Conservation (phyloP, 768 basidiomycete species). For the Terana coerulea region DNA sequence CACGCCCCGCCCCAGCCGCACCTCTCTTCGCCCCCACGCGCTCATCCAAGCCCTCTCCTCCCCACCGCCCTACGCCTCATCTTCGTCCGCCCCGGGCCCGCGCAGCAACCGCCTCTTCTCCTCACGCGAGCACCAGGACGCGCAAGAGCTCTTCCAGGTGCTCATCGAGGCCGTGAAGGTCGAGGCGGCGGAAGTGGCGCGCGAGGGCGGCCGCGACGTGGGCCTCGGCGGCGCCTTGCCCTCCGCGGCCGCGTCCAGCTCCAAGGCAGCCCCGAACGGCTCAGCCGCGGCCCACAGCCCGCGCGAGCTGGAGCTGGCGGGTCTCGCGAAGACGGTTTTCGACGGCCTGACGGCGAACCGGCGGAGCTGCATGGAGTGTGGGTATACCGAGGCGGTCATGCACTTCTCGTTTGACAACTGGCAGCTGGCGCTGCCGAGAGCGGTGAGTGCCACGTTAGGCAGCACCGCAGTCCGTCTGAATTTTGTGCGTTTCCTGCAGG, state of each 20-base stretch:
- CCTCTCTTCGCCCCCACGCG: slow-evolving; percentile 65
- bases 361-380: slow-evolving; percentile 83
- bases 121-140: slow-evolving; percentile 95
- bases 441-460: slow-evolving; percentile 39
- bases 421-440: slow-evolving; percentile 71
- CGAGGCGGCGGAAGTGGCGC: slow-evolving; percentile 71
- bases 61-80: not conserved
- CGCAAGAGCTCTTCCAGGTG: slow-evolving; percentile 96
- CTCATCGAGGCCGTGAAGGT: slow-evolving; percentile 86
- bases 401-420: slow-evolving; percentile 86
- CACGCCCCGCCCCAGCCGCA: slow-evolving; percentile 50
- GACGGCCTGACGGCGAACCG: slow-evolving; percentile 90
- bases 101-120: slow-evolving; percentile 68
- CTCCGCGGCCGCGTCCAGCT: not conserved
- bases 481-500: slow-evolving; percentile 11
- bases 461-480: not conserved
- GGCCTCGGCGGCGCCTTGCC: slow-evolving; percentile 58
- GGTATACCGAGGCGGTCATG: slow-evolving; percentile 93
- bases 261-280: not conserved
- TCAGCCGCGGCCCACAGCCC: slow-evolving; percentile 18
- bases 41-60: slow-evolving; percentile 67
- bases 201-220: slow-evolving; percentile 65
- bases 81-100: slow-evolving; percentile 39
- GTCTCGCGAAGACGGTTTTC: slow-evolving; percentile 66
- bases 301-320: slow-evolving; percentile 23